Conservation (phyloP, 495 filamentous ascomycete genomes). For the Aspergillus panamensis region DNA sequence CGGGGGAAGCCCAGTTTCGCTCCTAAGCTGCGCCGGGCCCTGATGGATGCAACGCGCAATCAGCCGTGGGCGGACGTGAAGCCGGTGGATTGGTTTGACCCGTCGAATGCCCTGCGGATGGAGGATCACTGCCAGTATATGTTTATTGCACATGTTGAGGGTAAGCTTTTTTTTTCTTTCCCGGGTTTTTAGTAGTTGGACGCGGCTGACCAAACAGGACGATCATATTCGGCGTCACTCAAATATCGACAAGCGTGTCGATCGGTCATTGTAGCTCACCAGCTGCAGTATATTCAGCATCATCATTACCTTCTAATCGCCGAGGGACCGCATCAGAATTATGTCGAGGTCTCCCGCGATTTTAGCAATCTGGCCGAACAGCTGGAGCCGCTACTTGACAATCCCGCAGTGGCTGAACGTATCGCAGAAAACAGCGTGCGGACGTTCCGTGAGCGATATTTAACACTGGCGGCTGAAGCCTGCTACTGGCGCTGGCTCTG, state of each 20-base stretch:
- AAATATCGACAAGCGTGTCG: conserved; percentile 61
- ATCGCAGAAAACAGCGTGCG: conserved; percentile 55
- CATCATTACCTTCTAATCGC: conserved; percentile 41
- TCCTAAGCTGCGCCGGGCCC: conserved; percentile 43
- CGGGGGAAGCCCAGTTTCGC: conserved; percentile 53
- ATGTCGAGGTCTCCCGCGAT: conserved; percentile 55
- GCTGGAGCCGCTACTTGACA: conserved; percentile 44
- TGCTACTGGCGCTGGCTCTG: conserved; percentile 58
- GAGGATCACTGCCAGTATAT: conserved; percentile 57
- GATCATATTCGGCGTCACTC: conserved; percentile 52
- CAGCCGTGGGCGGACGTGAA: conserved; percentile 56
- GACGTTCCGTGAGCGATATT: conserved; percentile 55
- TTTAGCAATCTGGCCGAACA: conserved; percentile 54
- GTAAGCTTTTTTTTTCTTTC: conserved; percentile 23
- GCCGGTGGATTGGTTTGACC: conserved; percentile 45
- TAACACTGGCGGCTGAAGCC: conserved; percentile 55
- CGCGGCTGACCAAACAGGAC: conserved; percentile 28
- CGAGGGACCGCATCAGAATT: conserved; percentile 57
- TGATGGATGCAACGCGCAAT: conserved; percentile 46
- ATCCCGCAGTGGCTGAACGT: conserved; percentile 43
- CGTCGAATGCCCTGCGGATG: conserved; percentile 42
- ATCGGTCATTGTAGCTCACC: conserved; percentile 53
- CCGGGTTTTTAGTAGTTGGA: neutral
- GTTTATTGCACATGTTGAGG: conserved; percentile 58
- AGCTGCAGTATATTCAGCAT: conserved; percentile 46